A percentile compares a stretch with the other conserved stretches of the same genome.
These are phyloP conservation scores for Selaginella moellendorffii DNA, from an alignment of 75 land plant genomes.

Conservation along the genomic window DNA sequence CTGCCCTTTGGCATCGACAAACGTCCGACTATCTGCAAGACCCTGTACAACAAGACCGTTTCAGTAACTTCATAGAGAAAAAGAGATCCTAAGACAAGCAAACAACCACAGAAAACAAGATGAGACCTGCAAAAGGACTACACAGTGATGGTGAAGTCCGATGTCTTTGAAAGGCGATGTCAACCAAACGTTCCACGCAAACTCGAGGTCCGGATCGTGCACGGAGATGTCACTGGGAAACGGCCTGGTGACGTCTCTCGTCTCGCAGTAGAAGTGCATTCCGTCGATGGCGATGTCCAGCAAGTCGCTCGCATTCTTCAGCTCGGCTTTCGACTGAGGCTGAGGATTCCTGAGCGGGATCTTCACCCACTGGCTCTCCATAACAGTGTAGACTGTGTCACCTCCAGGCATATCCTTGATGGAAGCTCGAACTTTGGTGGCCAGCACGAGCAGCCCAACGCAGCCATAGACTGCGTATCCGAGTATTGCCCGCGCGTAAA, in stretches of 20 bases:
- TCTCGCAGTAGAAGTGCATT: slow-evolving; percentile 81
- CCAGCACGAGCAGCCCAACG: slow-evolving; percentile 64
- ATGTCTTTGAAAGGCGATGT: slow-evolving; percentile 64
- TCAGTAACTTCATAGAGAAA: background rate
- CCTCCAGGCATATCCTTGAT: slow-evolving; percentile 83
- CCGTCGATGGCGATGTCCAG: slow-evolving; percentile 71
- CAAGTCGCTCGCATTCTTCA: slow-evolving; percentile 66
- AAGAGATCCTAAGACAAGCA: background rate
- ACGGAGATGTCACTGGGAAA: slow-evolving; percentile 60
- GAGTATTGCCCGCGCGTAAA: slow-evolving; percentile 55
- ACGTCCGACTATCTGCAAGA: slow-evolving; percentile 71
- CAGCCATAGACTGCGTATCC: slow-evolving; percentile 87
- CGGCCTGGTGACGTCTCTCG: slow-evolving; percentile 88
- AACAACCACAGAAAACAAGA: slow-evolving; percentile 1
- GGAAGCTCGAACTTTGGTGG: slow-evolving; percentile 52
- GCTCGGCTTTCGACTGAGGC: slow-evolving; percentile 65
- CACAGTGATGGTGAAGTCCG: slow-evolving; percentile 70
- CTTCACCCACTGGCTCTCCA: slow-evolving; percentile 78
- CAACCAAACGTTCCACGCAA: slow-evolving; percentile 96
- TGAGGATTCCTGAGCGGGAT: slow-evolving; percentile 69
- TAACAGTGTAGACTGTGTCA: slow-evolving; percentile 62
- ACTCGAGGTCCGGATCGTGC: slow-evolving; percentile 70
- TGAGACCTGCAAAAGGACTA: slow-evolving; percentile 78
- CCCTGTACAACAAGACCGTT: slow-evolving; percentile 35
- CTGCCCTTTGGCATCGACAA: slow-evolving; percentile 48